phyloP scores from a whole-genome alignment of 1,139 yeast genomes.

The Blastobotrys illinoisensis region DNA sequence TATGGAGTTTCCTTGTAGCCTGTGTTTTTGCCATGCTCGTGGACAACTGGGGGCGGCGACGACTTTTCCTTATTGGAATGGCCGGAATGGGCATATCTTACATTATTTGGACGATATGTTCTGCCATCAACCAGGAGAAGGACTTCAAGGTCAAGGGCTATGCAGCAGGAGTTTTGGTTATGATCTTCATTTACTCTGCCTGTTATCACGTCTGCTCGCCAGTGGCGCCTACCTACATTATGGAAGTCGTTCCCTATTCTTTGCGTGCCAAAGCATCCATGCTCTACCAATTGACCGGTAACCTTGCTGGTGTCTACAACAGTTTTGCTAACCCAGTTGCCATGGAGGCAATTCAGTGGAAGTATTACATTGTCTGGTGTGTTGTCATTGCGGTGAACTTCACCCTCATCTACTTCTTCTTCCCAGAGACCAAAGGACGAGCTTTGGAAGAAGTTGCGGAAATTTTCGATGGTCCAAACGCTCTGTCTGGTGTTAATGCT shows the following conservation, averaged over 20 bases:
- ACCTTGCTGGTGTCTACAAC: constrained; percentile 38
- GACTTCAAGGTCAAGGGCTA: constrained; percentile 17
- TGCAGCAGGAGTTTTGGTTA: constrained; percentile 17
- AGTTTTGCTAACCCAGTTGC: constrained; percentile 43
- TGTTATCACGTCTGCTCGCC: constrained; percentile 16
- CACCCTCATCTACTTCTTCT: constrained; percentile 50
- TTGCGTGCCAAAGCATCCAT: constrained; percentile 52
- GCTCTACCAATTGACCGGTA: constrained; percentile 46
- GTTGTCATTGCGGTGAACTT: constrained; percentile 39
- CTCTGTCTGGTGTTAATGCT: neutral
- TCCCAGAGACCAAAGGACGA: constrained; percentile 63
- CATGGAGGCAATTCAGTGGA: constrained; percentile 45
- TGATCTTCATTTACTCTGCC: constrained; percentile 18
- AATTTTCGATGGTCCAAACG: constrained; percentile 41
- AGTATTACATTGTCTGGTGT: constrained; percentile 54
- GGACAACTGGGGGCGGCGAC: constrained; percentile 23
- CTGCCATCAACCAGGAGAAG: constrained; percentile 22
- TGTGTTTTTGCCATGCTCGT: constrained; percentile 9
- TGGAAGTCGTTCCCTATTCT: constrained; percentile 56
- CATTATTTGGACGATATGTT: constrained; percentile 22
- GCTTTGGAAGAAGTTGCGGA: constrained; percentile 62
- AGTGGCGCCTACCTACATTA: constrained; percentile 41
- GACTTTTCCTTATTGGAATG: constrained; percentile 32
- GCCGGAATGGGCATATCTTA: constrained; percentile 12
- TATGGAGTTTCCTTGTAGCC: constrained; percentile 12